Conservation (phyloP, 768 basidiomycete species). For the Mycena kentingensis region DNA sequence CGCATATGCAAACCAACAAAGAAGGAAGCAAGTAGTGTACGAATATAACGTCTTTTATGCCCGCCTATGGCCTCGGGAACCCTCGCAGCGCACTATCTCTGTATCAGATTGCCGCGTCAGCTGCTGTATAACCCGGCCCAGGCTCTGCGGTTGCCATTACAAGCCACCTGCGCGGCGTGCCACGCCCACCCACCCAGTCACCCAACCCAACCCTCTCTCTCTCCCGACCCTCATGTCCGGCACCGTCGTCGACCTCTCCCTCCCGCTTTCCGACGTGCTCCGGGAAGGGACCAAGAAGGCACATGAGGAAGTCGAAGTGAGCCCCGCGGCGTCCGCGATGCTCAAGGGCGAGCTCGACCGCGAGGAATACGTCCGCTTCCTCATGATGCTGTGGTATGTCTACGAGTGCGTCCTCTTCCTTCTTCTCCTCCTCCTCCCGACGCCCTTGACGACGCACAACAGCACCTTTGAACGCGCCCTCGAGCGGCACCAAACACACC, state of each 20-base stretch:
- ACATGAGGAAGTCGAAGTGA: constrained; percentile 61
- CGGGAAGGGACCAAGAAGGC: constrained; percentile 50
- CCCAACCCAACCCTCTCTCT: constrained; percentile 17
- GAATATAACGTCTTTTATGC: too few species aligned
- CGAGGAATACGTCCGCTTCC: constrained; percentile 67
- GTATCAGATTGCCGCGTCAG: too few species aligned
- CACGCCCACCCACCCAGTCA: too few species aligned
- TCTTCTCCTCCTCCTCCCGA: not conserved
- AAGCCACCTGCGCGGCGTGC: too few species aligned
- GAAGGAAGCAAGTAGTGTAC: too few species aligned
- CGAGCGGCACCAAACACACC: constrained; percentile 60
- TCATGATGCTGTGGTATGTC: constrained; percentile 79
- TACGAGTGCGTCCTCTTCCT: constrained; percentile 59
- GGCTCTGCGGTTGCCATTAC: too few species aligned
- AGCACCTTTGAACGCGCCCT: constrained; percentile 61
- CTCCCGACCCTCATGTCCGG: constrained; percentile 34
- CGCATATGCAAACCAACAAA: too few species aligned
- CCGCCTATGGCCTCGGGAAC: too few species aligned
- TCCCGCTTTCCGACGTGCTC: constrained; percentile 49
- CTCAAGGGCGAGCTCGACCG: constrained; percentile 59
- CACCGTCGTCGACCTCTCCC: constrained; percentile 38
- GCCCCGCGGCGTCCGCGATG: constrained; percentile 57
- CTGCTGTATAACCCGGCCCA: too few species aligned
- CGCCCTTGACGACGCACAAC: not conserved
- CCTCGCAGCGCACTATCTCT: too few species aligned